These are phyloP conservation scores for Penstemon davidsonii DNA, from an alignment of 257 asterid species.

Conservation along the genomic window DNA sequence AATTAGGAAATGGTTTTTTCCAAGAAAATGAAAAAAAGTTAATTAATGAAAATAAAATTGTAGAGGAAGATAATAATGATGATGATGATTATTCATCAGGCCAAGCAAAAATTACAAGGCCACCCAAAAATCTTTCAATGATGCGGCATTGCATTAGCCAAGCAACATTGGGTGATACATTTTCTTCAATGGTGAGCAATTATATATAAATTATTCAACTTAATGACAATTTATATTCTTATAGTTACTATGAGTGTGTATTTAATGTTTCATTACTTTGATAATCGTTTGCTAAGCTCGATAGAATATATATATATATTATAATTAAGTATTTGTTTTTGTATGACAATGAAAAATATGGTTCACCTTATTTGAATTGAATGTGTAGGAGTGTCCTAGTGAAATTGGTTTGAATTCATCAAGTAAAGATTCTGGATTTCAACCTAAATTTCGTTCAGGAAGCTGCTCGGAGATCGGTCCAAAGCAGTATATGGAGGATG, in stretches of 20 bases:
- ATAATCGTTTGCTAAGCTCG: not conserved
- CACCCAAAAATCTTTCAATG: slow-evolving; percentile 53
- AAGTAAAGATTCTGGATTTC: slow-evolving; percentile 52
- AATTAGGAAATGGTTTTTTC: slow-evolving; percentile 46
- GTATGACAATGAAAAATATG: too few relatives aligned
- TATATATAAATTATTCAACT: too few relatives aligned
- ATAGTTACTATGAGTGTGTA: too few relatives aligned
- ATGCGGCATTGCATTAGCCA: slow-evolving; percentile 92
- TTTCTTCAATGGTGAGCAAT: slow-evolving; percentile 3
- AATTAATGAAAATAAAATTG: slow-evolving; percentile 36
- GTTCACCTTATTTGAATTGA: slow-evolving; percentile 10
- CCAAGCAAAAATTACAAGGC: slow-evolving; percentile 62
- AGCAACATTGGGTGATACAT: slow-evolving; percentile 57
- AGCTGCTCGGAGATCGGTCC: slow-evolving; percentile 86
- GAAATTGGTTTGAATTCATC: slow-evolving; percentile 46
- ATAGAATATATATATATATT: not conserved
- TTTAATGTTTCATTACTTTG: too few relatives aligned
- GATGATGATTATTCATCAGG: slow-evolving; percentile 37
- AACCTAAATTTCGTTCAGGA: slow-evolving; percentile 72
- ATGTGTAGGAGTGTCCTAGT: slow-evolving; percentile 44
- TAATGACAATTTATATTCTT: too few relatives aligned
- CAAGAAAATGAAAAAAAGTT: slow-evolving; percentile 38
- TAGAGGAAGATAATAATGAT: slow-evolving; percentile 32
- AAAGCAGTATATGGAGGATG: slow-evolving; percentile 84
- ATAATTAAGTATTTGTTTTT: too few relatives aligned